Percentiles rank a stretch among this genome's conserved stretches.
Evolutionary conservation across 2,329 filamentous ascomycete genomes (phyloP).

Genomic region (Helminthosporium solani): DNA sequence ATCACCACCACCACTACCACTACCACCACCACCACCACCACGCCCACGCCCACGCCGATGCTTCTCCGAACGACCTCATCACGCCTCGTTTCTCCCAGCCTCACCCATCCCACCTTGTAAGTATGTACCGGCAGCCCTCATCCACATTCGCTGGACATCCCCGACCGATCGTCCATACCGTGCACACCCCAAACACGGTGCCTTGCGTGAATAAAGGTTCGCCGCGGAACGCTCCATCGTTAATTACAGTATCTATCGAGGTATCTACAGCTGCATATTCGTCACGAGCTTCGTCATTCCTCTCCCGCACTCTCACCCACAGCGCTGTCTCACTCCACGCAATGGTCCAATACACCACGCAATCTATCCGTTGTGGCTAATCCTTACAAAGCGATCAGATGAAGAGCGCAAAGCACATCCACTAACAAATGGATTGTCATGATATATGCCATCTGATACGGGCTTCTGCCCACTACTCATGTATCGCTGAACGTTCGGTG

Average conservation of each 20-base stretch:
- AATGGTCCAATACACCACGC: constrained; percentile 26
- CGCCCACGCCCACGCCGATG: background rate
- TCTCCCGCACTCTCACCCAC: background rate
- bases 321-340: constrained; percentile 24
- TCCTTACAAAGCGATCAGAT: constrained; percentile 15
- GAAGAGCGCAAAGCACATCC: constrained; percentile 8
- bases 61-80: no score
- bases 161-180: no score
- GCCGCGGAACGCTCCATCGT: background rate
- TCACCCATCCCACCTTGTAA: constrained; percentile 22
- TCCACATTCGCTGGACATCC: constrained; percentile 30
- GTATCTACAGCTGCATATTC: background rate
- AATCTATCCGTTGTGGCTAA: constrained; percentile 8
- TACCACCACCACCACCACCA: constrained; percentile 16
- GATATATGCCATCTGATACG: background rate
- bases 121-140: constrained; percentile 13
- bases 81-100: constrained; percentile 18
- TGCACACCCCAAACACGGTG: no score
- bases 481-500: background rate
- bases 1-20: constrained; percentile 14
- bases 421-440: constrained; percentile 12
- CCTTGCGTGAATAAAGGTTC: constrained; percentile 34
- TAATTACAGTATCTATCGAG: no score
- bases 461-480: background rate
- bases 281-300: background rate